phyloP scores from a whole-genome alignment of 345 rosid species.

The Cardamine resedifolia region DNA sequence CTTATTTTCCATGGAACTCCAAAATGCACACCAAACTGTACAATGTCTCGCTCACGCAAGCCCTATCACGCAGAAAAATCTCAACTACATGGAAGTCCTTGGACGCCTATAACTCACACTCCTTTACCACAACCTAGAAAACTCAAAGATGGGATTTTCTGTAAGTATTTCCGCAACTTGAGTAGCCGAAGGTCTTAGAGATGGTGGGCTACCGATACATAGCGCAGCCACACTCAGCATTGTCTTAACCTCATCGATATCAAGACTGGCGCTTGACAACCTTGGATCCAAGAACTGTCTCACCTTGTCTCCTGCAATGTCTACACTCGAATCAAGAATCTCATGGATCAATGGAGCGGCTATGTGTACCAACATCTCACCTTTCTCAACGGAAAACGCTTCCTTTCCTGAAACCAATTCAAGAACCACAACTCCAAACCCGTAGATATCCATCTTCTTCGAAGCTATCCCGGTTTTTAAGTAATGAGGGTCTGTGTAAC shows the following conservation, averaged over 20 bases:
- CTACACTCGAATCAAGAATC: slow-evolving; percentile 2
- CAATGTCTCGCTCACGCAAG: neutral
- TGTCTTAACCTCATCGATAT: slow-evolving; percentile 53
- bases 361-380: slow-evolving; percentile 49
- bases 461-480: slow-evolving; percentile 71
- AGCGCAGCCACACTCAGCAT: slow-evolving; percentile 50
- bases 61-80: neutral
- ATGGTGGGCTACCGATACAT: slow-evolving; percentile 49
- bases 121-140: slow-evolving; percentile 27
- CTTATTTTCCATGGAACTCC: neutral
- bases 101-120: neutral
- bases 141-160: slow-evolving; percentile 42
- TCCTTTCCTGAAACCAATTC: slow-evolving; percentile 69
- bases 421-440: slow-evolving; percentile 73
- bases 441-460: slow-evolving; percentile 79
- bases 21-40: neutral
- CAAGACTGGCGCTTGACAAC: slow-evolving; percentile 41
- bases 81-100: neutral
- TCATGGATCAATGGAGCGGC: slow-evolving; percentile 40
- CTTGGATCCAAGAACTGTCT: slow-evolving; percentile 57
- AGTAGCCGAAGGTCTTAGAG: slow-evolving; percentile 60
- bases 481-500: slow-evolving; percentile 83
- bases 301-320: slow-evolving; percentile 13
- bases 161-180: slow-evolving; percentile 36
- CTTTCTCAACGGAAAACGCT: slow-evolving; percentile 61